These are phyloP conservation scores for Naegleria fowleri DNA, from an alignment of 208 protist species.

Conservation along the genomic window DNA sequence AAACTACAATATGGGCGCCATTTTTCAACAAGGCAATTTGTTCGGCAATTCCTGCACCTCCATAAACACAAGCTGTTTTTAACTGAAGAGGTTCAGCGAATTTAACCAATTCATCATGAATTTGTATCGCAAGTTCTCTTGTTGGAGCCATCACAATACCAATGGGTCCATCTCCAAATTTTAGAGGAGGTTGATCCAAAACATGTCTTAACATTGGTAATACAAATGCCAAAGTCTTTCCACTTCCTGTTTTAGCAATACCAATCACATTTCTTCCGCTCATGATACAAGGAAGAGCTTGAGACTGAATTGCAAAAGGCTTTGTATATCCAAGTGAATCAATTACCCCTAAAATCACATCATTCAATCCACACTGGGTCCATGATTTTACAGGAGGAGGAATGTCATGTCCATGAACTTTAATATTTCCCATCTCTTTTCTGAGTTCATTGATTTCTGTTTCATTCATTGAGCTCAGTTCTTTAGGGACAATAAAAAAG, in stretches of 20 bases:
- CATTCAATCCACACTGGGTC: slow-evolving; percentile 65
- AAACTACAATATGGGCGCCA: slow-evolving; percentile 71
- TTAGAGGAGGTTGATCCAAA: slow-evolving; percentile 64
- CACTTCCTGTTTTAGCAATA: slow-evolving; percentile 83
- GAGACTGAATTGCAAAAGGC: slow-evolving; percentile 81
- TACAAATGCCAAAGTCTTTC: slow-evolving; percentile 84
- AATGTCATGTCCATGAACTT: slow-evolving; percentile 51
- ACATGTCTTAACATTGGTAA: slow-evolving; percentile 80
- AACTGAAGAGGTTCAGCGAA: slow-evolving; percentile 39
- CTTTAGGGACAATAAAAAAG: slow-evolving; percentile 68
- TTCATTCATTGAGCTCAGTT: slow-evolving; percentile 55
- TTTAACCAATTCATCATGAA: slow-evolving; percentile 52
- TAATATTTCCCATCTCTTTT: slow-evolving; percentile 67
- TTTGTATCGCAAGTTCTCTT: slow-evolving; percentile 83
- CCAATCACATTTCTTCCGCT: slow-evolving; percentile 73
- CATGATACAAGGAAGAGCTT: slow-evolving; percentile 69
- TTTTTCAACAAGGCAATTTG: slow-evolving; percentile 36
- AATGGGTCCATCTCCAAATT: slow-evolving; percentile 70
- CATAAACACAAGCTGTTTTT: slow-evolving; percentile 56
- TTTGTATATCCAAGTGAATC: slow-evolving; percentile 47
- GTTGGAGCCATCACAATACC: slow-evolving; percentile 81
- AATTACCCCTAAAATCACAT: slow-evolving; percentile 59
- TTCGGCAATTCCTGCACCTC: slow-evolving; percentile 55
- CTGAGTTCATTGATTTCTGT: slow-evolving; percentile 58
- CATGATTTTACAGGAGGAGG: slow-evolving; percentile 68